phyloP scores from a whole-genome alignment of 352 stramenopile genomes.

The Globisporangium cylindrosporum region DNA sequence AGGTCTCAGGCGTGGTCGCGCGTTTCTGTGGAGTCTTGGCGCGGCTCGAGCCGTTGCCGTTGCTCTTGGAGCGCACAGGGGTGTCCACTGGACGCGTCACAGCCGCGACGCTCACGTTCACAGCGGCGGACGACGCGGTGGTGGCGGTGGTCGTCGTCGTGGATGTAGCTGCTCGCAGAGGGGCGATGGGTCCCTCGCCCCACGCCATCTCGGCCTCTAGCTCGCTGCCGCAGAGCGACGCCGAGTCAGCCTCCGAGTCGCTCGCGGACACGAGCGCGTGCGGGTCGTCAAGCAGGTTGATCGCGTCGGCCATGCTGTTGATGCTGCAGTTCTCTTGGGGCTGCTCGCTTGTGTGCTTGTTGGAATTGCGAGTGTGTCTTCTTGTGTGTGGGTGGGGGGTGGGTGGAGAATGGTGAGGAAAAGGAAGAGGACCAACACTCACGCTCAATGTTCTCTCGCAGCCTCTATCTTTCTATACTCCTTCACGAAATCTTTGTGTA shows the following conservation, averaged over 20 bases:
- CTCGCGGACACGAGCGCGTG: conserved; percentile 27
- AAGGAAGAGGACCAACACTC: background rate
- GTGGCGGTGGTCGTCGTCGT: background rate
- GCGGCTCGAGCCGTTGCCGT: conserved; percentile 58
- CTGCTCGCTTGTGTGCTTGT: background rate
- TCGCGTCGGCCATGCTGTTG: conserved; percentile 14
- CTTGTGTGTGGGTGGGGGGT: background rate
- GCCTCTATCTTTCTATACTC: background rate
- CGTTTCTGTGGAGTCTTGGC: conserved; percentile 67
- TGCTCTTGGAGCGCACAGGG: conserved; percentile 45
- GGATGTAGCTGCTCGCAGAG: conserved; percentile 35
- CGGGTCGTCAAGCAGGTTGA: conserved; percentile 20
- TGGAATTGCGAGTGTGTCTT: conserved; percentile 7
- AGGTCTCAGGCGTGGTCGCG: conserved; percentile 37
- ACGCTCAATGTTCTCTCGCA: background rate
- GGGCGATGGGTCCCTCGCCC: conserved; percentile 72
- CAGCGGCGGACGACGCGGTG: background rate
- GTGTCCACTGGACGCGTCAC: background rate
- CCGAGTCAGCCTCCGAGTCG: conserved; percentile 64
- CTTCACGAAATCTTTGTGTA: background rate
- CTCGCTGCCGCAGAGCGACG: conserved; percentile 70
- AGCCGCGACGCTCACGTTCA: background rate
- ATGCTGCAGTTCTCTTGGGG: background rate
- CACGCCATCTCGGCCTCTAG: conserved; percentile 76
- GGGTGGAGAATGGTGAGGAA: background rate